Conservation (phyloP, 2,329 filamentous ascomycete genomes). For the Fusarium xylarioides region DNA sequence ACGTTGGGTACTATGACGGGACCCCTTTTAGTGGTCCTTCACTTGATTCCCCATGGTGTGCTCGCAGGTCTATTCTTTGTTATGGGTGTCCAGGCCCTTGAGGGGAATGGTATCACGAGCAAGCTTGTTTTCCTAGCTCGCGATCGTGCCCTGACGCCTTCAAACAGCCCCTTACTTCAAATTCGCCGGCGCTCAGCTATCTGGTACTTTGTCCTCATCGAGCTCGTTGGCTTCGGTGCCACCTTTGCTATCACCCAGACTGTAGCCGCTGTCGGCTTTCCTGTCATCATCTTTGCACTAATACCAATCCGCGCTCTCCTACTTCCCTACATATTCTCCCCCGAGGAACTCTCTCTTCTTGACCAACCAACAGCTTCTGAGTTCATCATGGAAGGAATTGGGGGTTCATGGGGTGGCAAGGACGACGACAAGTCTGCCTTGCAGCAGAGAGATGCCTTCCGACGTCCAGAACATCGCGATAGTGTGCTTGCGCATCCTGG, state of each 20-base stretch:
- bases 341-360: conserved; percentile 67
- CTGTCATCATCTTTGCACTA: conserved; percentile 75
- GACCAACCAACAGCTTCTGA: conserved; percentile 79
- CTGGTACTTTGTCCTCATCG: conserved; percentile 75
- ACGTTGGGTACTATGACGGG: conserved; percentile 83
- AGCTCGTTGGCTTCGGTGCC: conserved; percentile 76
- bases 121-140: conserved; percentile 76
- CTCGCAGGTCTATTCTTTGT: conserved; percentile 85
- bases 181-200: conserved; percentile 71
- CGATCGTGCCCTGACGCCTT: conserved; percentile 69
- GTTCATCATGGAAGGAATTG: conserved; percentile 80
- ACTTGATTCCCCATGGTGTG: conserved; percentile 81
- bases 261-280: conserved; percentile 83
- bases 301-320: conserved; percentile 73
- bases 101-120: conserved; percentile 78
- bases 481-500: conserved; percentile 43
- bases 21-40: conserved; percentile 76
- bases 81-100: conserved; percentile 82
- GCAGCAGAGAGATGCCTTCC: conserved; percentile 2
- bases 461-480: conserved; percentile 22
- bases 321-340: conserved; percentile 68
- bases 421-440: conserved; percentile 36
- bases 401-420: conserved; percentile 64
- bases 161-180: conserved; percentile 66
- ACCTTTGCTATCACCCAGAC: conserved; percentile 88